Evolutionary conservation across 768 basidiomycete species (phyloP).

Genomic region (Boletales sp.): DNA sequence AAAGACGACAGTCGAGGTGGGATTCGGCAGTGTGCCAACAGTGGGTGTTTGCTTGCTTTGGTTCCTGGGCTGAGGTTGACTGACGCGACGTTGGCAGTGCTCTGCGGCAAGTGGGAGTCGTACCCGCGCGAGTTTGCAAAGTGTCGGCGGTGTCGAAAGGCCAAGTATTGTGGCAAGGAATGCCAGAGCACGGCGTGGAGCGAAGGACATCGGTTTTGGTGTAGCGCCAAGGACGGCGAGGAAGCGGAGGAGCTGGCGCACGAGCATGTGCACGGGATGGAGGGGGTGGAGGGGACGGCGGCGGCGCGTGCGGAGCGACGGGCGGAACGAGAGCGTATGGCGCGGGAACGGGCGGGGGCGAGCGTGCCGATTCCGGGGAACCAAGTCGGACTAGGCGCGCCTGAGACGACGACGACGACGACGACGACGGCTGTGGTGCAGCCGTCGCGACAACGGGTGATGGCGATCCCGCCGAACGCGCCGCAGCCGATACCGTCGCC

Average conservation of each 20-base stretch:
- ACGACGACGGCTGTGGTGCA: constrained; percentile 8
- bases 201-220: constrained; percentile 96
- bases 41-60: constrained; percentile 41
- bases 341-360: constrained; percentile 22
- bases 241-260: constrained; percentile 35
- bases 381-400: constrained; percentile 11
- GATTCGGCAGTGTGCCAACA: constrained; percentile 96
- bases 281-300: constrained; percentile 11
- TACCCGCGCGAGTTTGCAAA: constrained; percentile 96
- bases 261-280: constrained; percentile 19
- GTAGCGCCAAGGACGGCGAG: constrained; percentile 60
- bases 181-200: constrained; percentile 97
- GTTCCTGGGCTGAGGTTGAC: too few species aligned
- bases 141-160: constrained; percentile 92
- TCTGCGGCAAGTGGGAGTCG: constrained; percentile 92
- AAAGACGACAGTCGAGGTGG: constrained; percentile 94
- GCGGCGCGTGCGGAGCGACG: constrained; percentile 32
- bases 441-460: constrained; percentile 25
- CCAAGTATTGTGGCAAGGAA: constrained; percentile 97
- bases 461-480: constrained; percentile 25
- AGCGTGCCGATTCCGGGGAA: constrained; percentile 11
- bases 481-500: constrained; percentile 22
- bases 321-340: constrained; percentile 34
- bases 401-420: constrained; percentile 14
- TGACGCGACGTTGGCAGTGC: too few species aligned